Conservation (phyloP, 768 basidiomycete genomes). For the Podaxis sp. region DNA sequence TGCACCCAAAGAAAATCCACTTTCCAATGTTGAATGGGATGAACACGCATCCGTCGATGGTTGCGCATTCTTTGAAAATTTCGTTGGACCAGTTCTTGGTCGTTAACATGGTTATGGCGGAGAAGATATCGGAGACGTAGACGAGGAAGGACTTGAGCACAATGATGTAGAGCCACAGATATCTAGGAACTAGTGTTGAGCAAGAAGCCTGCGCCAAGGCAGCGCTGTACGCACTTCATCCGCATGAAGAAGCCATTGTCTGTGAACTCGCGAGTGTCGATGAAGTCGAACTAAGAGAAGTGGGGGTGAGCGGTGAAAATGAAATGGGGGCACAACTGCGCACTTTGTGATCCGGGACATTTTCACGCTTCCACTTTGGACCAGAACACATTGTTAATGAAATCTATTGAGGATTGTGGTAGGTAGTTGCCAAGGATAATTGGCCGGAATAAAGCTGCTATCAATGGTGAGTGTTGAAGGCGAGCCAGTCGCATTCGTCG, state of each 20-base stretch:
- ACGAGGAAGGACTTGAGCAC: constrained; percentile 96
- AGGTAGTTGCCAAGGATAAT: constrained; percentile 23
- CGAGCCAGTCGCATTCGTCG: constrained; percentile 56
- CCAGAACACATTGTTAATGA: constrained; percentile 57
- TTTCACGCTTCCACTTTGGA: constrained; percentile 94
- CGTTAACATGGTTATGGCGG: constrained; percentile 93
- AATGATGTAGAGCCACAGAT: constrained; percentile 90
- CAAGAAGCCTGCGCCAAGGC: neutral
- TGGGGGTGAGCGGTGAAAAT: neutral
- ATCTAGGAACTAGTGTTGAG: constrained; percentile 47
- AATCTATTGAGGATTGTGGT: constrained; percentile 24
- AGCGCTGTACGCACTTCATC: constrained; percentile 59
- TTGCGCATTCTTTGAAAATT: constrained; percentile 77
- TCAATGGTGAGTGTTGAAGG: constrained; percentile 27
- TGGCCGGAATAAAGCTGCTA: constrained; percentile 22
- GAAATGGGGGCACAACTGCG: constrained; percentile 18
- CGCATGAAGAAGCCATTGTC: constrained; percentile 87
- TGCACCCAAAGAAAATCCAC: constrained; percentile 98
- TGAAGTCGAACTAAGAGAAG: constrained; percentile 85
- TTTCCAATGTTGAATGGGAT: constrained; percentile 88
- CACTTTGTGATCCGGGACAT: constrained; percentile 97
- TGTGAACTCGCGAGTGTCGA: constrained; percentile 91
- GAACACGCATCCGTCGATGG: constrained; percentile 69
- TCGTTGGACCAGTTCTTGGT: constrained; percentile 89
- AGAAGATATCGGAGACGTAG: constrained; percentile 97